Evolutionary conservation across 2,329 filamentous ascomycete genomes (phyloP), one percentile per base, ranked within the genome.

Genomic region (Ascochyta lentis): DNA sequence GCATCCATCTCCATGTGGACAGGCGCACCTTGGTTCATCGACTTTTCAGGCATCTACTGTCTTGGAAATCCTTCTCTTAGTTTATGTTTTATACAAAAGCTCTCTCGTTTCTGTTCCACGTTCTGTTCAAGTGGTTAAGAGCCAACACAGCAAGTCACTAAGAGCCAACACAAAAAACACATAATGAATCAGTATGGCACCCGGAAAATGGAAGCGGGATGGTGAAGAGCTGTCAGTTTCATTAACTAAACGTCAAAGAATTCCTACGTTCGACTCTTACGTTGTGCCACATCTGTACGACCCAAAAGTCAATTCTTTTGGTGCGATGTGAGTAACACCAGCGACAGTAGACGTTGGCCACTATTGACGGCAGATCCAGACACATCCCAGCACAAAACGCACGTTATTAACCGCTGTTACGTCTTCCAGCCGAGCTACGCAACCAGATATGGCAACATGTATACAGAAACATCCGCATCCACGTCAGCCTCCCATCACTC

Each of bases 171-270:
- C 22, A 8, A 27, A n/a, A 26, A 16, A 16, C 5, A 24, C 34
- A 19, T 8, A 33, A 26, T 15, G 12, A 41, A 6, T 29, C 7
- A 34, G 16, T 16, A 42, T 53, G 49, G n/a, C 88, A 1, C 77
- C 92, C n/a, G 89, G 88, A 0, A 85, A 89, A 64, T 78, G 86
- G 45, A 84, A 82, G 68, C 70, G 79, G 41, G 69, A 73, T 42
- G 76, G 75, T 27, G 74, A 73, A 4, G 66, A 10, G 12, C 16
- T n/a, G 5, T 24, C 10, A 2, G 22, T 12, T 10, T 6, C 24
- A 38, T 10, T 2, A 13, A 29, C 6, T n/a, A 47, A 47, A n/a
- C 44, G 44, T 24, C 33, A 10, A 29, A 38, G 26, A 41, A 24
- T 16, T 7, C 16, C 39, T 6, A 27, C 39, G n/a, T 9, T 19